Evolutionary conservation across 495 filamentous ascomycete genomes (phyloP), one percentile per base, ranked within the genome.

Genomic region (Penicillium waksmanii): DNA sequence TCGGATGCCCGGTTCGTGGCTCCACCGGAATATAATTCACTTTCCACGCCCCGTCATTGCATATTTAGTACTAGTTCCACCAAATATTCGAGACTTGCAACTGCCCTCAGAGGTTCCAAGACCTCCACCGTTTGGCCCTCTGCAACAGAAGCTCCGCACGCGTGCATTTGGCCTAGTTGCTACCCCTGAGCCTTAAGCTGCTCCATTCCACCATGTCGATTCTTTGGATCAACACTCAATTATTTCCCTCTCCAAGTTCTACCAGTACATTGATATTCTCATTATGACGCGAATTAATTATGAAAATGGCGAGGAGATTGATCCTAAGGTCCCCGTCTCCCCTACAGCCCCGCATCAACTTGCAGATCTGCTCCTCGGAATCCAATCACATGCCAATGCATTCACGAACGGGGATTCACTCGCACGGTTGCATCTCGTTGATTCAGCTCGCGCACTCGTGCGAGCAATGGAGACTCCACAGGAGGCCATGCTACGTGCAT

Each of bases 391-490:
- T 5, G 42, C 56, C 7, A n/a, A 46, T n/a, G 56, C 49, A 6
- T 58, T 36, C 25, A 44, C 6, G 1, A 44, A 53, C 17, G 56
- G 49, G 3, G 27, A 58, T 13, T 8, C 48, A 9, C 15, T 40
- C 21, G 51, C 57, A 19, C 61, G 66, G 5, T 19, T 64, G 18
- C 51, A 60, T n/a, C 57, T 69, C 3, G 44, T 67, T 12, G 66
- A 69, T 21, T 34, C 56, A 11, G 66, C 62, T 12, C 58, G 66
- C 17, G 63, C 66, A 3, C 56, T 72, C 2, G 53, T 57, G 19
- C 56, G 67, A 42, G 70, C 70, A 7, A 60, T 74, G 34, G 67
- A 74, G 43, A 74, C 69, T 15, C 71, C 71, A 25, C 67, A 66
- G 23, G 71, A 74, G 50, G 61, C 67, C 5, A 74, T 74, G 52